These are phyloP conservation scores for Penicillium coprophilum DNA, from an alignment of 495 filamentous ascomycete species.

Conservation along the genomic window DNA sequence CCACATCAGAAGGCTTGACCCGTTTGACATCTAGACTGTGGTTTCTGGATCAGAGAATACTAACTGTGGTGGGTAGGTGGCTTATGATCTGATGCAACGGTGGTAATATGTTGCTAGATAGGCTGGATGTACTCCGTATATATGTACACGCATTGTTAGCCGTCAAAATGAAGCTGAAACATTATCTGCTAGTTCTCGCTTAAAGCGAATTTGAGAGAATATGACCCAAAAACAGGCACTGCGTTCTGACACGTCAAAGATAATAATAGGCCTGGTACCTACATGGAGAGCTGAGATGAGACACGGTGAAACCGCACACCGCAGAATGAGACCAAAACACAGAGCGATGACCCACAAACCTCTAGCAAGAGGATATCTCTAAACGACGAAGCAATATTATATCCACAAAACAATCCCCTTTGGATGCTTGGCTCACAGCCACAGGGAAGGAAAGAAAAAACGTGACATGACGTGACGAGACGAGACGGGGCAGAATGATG, in stretches of 20 bases:
- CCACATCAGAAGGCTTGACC: background rate
- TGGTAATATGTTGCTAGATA: background rate
- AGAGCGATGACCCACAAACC: constrained; percentile 1
- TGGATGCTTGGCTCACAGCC: background rate
- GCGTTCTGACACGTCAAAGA: background rate
- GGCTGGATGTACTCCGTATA: background rate
- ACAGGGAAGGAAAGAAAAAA: background rate
- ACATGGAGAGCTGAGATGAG: constrained; percentile 16
- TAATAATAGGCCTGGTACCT: constrained; percentile 11
- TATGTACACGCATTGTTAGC: background rate
- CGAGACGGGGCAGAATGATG: background rate
- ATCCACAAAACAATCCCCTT: background rate
- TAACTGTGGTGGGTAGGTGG: background rate
- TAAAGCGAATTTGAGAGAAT: background rate
- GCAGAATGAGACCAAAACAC: background rate
- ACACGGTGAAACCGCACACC: constrained; percentile 10
- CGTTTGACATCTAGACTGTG: background rate
- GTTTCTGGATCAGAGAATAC: background rate
- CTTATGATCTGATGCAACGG: background rate
- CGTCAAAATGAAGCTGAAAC: background rate
- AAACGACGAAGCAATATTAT: background rate
- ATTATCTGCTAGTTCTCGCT: too few species aligned
- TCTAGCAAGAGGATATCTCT: background rate
- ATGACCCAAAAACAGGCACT: background rate
- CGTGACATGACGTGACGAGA: background rate